These are phyloP conservation scores for Leccinum rimulosum DNA, from an alignment of 768 basidiomycete species.

Conservation along the genomic window DNA sequence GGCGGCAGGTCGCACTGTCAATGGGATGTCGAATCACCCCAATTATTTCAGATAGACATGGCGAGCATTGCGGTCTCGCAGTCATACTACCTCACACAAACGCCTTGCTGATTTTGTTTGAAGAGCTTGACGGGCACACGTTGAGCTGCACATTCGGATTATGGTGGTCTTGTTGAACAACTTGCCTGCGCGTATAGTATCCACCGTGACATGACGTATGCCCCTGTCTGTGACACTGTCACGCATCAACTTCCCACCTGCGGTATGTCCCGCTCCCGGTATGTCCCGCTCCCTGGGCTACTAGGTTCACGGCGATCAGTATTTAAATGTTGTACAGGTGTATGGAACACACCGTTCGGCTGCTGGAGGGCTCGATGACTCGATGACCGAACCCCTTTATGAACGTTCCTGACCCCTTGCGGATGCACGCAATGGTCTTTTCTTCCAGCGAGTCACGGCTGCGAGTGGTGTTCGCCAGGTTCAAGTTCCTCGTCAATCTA, in stretches of 20 bases:
- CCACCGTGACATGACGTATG: constrained; percentile 24
- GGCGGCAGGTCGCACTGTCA: background rate
- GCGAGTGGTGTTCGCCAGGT: constrained; percentile 2
- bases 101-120: constrained; percentile 20
- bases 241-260: constrained; percentile 9
- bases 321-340: background rate
- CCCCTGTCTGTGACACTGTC: constrained; percentile 32
- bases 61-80: constrained; percentile 11
- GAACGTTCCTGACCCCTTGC: background rate
- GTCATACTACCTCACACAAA: constrained; percentile 26
- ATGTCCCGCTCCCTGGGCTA: background rate
- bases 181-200: constrained; percentile 24
- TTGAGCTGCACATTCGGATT: constrained; percentile 25
- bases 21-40: constrained; percentile 1
- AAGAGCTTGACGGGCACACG: constrained; percentile 27
- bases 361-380: background rate
- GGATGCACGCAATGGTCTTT: background rate
- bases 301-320: background rate
- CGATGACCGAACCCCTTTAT: background rate
- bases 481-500: background rate
- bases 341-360: constrained; percentile 3
- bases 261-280: background rate
- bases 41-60: constrained; percentile 6
- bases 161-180: constrained; percentile 30
- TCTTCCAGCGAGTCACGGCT: background rate